Conservation (phyloP, 1,284 basidiomycete species). For the Apiotrichum veenhuisii region DNA sequence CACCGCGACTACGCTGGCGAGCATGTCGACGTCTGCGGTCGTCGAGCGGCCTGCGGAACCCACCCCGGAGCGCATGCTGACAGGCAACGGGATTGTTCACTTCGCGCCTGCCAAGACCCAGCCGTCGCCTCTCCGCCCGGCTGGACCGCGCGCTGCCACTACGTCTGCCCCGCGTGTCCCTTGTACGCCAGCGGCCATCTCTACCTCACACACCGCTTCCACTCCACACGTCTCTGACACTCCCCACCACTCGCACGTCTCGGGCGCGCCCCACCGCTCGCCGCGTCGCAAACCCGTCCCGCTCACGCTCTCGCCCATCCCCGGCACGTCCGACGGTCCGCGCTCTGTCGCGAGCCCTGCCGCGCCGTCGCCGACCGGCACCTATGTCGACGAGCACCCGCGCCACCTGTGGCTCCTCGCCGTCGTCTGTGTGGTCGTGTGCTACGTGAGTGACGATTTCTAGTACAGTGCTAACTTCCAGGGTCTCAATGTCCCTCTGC, state of each 20-base stretch:
- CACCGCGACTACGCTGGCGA: not conserved
- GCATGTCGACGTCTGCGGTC: not conserved
- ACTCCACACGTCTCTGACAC: too few relatives aligned
- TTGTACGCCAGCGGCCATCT: too few relatives aligned
- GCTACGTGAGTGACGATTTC: constrained; percentile 35
- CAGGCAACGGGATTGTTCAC: not conserved
- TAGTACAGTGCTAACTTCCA: constrained; percentile 3
- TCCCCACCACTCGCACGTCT: too few relatives aligned
- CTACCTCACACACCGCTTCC: too few relatives aligned
- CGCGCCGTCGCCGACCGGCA: too few relatives aligned
- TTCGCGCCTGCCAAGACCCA: not conserved
- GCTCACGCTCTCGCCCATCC: not conserved
- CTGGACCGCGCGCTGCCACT: too few relatives aligned
- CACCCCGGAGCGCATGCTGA: not conserved
- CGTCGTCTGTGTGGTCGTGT: constrained; percentile 18
- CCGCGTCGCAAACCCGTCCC: not conserved
- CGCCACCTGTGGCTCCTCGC: constrained; percentile 10
- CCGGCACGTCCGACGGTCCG: too few relatives aligned
- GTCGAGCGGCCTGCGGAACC: not conserved
- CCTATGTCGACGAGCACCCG: too few relatives aligned
- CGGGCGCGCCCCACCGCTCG: not conserved
- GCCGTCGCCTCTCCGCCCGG: not conserved
- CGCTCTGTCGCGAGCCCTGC: not conserved
- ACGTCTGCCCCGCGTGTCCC: too few relatives aligned
- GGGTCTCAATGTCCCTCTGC: constrained; percentile 28